A percentile compares a stretch with the other conserved stretches of the same genome.
Conservation (phyloP, 306 rosid genomes). For the Styphnolobium japonicum region DNA sequence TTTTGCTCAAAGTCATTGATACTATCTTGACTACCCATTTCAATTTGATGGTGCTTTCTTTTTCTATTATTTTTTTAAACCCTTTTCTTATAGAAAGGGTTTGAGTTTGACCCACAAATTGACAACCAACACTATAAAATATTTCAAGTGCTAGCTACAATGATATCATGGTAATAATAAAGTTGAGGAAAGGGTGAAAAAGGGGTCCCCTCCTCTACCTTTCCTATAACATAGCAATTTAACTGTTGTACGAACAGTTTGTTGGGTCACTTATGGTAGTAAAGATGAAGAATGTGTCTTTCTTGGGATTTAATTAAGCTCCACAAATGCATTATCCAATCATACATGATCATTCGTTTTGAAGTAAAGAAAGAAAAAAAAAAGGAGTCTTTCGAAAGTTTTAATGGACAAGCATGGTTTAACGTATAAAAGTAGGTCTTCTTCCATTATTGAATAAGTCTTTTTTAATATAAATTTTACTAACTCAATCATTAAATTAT, state of each 20-base stretch:
- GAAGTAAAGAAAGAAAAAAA: too few species aligned
- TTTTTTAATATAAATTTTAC: too few species aligned
- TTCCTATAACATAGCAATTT: neutral
- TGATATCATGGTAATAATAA: conserved; percentile 6
- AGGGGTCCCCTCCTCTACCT: neutral
- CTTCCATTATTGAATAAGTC: too few species aligned
- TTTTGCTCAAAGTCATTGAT: conserved; percentile 1
- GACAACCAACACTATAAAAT: neutral
- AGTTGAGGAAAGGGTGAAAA: neutral
- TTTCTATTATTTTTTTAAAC: neutral
- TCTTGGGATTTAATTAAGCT: neutral
- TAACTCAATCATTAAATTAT: too few species aligned
- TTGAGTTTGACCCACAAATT: neutral
- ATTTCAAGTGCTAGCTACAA: neutral
- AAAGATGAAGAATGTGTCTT: too few species aligned
- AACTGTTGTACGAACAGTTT: neutral
- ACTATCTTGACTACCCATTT: neutral
- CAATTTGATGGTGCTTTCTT: conserved; percentile 5
- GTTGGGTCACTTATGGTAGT: neutral
- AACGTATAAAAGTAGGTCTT: too few species aligned
- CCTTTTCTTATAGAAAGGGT: neutral
- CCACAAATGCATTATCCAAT: neutral
- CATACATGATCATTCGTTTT: neutral
- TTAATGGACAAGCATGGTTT: too few species aligned
- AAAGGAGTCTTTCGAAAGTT: neutral